Percentiles rank a stretch among this genome's conserved stretches.
Conservation (phyloP, 2,329 filamentous ascomycete genomes). For the Beauveria pseudobassiana region DNA sequence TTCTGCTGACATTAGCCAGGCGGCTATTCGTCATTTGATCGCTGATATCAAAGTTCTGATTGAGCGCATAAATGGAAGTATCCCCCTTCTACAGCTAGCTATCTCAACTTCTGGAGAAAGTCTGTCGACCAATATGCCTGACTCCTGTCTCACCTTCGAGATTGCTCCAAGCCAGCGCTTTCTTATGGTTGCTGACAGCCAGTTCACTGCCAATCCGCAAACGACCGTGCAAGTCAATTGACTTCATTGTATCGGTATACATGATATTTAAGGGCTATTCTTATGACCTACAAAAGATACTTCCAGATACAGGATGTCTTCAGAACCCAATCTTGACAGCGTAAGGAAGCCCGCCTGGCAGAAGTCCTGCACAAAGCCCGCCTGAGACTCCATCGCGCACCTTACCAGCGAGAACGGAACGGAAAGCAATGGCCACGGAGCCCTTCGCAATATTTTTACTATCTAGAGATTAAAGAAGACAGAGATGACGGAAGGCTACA, state of each 20-base stretch:
- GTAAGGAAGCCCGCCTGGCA: constrained; percentile 77
- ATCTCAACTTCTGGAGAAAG: constrained; percentile 91
- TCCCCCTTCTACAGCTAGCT: constrained; percentile 85
- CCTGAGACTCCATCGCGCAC: constrained; percentile 69
- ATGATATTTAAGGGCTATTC: constrained; percentile 88
- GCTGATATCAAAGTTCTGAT: constrained; percentile 69
- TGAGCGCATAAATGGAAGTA: constrained; percentile 76
- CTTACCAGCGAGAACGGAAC: constrained; percentile 19
- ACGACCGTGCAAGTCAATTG: constrained; percentile 74
- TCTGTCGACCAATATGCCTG: constrained; percentile 69
- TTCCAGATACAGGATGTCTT: not conserved
- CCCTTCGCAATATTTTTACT: constrained; percentile 57
- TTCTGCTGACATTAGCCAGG: constrained; percentile 45
- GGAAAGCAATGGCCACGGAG: not conserved
- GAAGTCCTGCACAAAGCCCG: constrained; percentile 92
- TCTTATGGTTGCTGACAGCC: constrained; percentile 82
- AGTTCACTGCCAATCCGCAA: constrained; percentile 61
- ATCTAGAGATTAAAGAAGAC: constrained; percentile 77
- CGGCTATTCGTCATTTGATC: constrained; percentile 34
- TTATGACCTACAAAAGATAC: constrained; percentile 16
- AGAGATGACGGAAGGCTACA: constrained; percentile 52
- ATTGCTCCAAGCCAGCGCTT: constrained; percentile 84
- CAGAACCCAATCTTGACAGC: not conserved
- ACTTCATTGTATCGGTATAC: constrained; percentile 81
- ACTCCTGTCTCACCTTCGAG: constrained; percentile 84